These are phyloP conservation scores for Trichomonascaceae sp. DNA, from an alignment of 1,139 yeast species.

Conservation along the genomic window DNA sequence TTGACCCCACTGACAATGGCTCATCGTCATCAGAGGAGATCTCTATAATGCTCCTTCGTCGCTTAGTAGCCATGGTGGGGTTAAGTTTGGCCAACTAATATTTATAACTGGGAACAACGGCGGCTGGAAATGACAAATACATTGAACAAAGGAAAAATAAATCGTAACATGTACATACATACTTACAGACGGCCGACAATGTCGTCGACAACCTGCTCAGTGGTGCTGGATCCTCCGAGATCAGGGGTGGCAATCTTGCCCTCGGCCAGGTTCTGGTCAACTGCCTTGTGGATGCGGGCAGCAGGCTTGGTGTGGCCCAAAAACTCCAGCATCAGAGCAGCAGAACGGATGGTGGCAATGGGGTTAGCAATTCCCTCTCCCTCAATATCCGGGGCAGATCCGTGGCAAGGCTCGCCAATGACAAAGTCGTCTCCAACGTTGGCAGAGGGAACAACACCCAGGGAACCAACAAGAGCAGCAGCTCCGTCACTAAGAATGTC, in stretches of 20 bases:
- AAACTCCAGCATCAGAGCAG: conserved; percentile 95
- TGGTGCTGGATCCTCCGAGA: conserved; percentile 78
- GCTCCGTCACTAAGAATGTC: conserved; percentile 97
- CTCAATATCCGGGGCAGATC: conserved; percentile 97
- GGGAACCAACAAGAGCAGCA: conserved; percentile 95
- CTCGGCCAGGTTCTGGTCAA: conserved; percentile 80
- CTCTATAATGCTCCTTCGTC: too few species aligned
- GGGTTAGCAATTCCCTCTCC: conserved; percentile 94
- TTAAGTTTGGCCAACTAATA: too few species aligned
- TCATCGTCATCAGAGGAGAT: background rate
- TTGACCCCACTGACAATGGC: background rate
- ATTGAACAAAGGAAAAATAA: too few species aligned
- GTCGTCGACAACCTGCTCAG: conserved; percentile 79
- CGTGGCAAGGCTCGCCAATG: conserved; percentile 98
- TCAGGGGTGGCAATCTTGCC: conserved; percentile 83
- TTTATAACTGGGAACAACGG: too few species aligned
- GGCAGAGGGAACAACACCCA: conserved; percentile 97
- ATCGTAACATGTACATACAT: too few species aligned
- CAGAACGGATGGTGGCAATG: conserved; percentile 92
- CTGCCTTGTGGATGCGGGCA: conserved; percentile 84
- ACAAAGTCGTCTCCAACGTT: conserved; percentile 94
- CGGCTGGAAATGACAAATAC: too few species aligned
- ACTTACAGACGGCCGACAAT: conserved; percentile 48
- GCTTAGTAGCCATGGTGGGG: too few species aligned
- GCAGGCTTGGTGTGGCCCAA: conserved; percentile 88